phyloP scores from a whole-genome alignment of 2,329 filamentous ascomycete species.

The Hypocrella siamensis region DNA sequence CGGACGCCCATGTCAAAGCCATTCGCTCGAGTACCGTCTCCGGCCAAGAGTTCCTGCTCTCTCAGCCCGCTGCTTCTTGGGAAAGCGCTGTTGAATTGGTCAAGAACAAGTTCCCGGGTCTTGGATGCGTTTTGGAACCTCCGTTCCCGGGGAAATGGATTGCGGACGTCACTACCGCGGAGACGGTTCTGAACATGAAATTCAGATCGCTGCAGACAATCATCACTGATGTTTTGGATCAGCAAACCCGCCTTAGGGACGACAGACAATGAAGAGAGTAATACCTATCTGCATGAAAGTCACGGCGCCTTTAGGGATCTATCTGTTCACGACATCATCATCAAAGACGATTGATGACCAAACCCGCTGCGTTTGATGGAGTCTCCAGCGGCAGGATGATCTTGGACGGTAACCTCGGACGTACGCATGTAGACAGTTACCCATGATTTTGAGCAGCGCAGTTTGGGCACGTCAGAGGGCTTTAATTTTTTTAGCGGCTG shows the following conservation, averaged over 20 bases:
- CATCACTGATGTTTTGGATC: background rate
- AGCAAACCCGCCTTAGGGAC: background rate
- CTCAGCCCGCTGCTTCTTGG: background rate
- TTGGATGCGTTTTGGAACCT: background rate
- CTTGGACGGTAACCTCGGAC: no score
- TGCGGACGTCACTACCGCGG: background rate
- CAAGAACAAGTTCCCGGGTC: background rate
- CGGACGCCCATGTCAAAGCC: constrained; percentile 2
- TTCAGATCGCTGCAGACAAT: constrained; percentile 1
- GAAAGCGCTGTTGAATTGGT: background rate
- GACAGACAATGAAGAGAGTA: background rate
- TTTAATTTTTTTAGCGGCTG: no score
- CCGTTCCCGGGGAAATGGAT: background rate
- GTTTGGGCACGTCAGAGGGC: no score
- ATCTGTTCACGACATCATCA: no score
- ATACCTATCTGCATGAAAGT: background rate
- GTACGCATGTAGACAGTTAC: no score
- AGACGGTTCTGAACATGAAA: background rate
- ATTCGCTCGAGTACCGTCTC: background rate
- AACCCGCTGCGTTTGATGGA: no score
- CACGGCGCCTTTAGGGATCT: background rate
- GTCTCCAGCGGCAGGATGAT: no score
- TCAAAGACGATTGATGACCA: no score
- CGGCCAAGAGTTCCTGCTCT: constrained; percentile 1
- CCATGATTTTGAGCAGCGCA: no score